Percentiles rank a stretch among this genome's conserved stretches.
Conservation (phyloP, 768 basidiomycete genomes). For the Baorangia bicolor region DNA sequence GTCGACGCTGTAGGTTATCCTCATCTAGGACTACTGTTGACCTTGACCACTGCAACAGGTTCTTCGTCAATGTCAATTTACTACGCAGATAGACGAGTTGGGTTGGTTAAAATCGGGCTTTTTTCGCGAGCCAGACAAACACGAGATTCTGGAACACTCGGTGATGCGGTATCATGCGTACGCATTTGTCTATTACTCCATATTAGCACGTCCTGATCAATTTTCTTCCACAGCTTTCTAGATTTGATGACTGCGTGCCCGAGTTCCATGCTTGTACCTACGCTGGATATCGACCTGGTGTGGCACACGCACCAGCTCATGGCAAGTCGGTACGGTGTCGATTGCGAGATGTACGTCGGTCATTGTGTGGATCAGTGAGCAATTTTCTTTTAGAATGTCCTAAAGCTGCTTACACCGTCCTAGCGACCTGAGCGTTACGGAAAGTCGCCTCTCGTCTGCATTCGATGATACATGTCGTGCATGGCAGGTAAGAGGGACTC, state of each 20-base stretch:
- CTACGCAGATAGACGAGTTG: slow-evolving; percentile 49
- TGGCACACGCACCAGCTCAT: slow-evolving; percentile 77
- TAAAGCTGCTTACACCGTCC: neutral
- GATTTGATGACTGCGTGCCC: slow-evolving; percentile 51
- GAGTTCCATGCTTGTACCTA: slow-evolving; percentile 50
- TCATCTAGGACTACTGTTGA: neutral
- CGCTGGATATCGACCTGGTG: slow-evolving; percentile 71
- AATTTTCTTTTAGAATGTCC: neutral
- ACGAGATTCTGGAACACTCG: slow-evolving; percentile 44
- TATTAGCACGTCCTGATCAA: neutral
- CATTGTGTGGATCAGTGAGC: slow-evolving; percentile 57
- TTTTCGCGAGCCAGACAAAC: slow-evolving; percentile 39
- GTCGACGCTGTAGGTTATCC: slow-evolving; percentile 48
- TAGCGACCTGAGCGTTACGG: slow-evolving; percentile 52
- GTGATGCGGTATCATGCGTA: slow-evolving; percentile 61
- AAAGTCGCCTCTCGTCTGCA: slow-evolving; percentile 41
- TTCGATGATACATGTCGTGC: slow-evolving; percentile 53
- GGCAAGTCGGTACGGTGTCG: slow-evolving; percentile 42
- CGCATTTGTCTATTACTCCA: slow-evolving; percentile 2
- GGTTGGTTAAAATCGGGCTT: slow-evolving; percentile 48
- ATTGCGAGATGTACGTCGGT: slow-evolving; percentile 43
- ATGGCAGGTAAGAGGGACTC: slow-evolving; percentile 41
- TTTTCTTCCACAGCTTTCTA: slow-evolving; percentile 42
- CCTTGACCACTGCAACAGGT: slow-evolving; percentile 36
- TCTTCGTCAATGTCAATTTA: slow-evolving; percentile 56